phyloP scores from a whole-genome alignment of 2,329 filamentous ascomycete genomes.

The Aspergillus sp. region DNA sequence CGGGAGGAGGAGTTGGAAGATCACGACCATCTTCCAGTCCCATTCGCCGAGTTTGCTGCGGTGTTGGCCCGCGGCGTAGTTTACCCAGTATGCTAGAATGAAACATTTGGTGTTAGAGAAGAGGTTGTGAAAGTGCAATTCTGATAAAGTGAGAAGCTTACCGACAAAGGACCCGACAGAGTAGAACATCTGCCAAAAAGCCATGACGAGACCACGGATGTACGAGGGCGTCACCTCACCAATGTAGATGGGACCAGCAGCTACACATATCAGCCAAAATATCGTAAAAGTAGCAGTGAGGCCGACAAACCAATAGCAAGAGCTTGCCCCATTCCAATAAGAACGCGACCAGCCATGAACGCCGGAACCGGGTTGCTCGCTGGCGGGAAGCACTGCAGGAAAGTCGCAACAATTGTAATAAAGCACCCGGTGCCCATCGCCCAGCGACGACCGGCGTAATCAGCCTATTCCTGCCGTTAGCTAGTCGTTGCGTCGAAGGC shows the following conservation, averaged over 20 bases:
- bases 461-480: conserved; percentile 44
- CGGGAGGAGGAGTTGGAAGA: conserved; percentile 66
- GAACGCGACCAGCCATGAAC: conserved; percentile 70
- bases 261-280: conserved; percentile 43
- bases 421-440: conserved; percentile 69
- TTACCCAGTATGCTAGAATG: conserved; percentile 62
- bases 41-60: conserved; percentile 64
- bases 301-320: conserved; percentile 66
- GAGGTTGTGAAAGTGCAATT: too few species aligned
- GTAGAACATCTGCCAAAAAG: conserved; percentile 72
- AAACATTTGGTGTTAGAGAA: too few species aligned
- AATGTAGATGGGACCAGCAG: conserved; percentile 72
- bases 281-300: too few species aligned
- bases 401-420: conserved; percentile 69
- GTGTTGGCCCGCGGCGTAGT: conserved; percentile 64
- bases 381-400: conserved; percentile 70
- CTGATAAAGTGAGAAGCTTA: too few species aligned
- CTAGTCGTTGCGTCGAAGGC: too few species aligned
- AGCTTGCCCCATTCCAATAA: conserved; percentile 73
- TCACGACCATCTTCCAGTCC: conserved; percentile 74
- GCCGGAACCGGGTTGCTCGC: conserved; percentile 61
- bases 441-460: conserved; percentile 64
- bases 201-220: conserved; percentile 70
- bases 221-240: conserved; percentile 67
- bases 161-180: conserved; percentile 65